Evolutionary conservation across 352 stramenopile species (phyloP).

Genomic region (Globisporangium splendens): DNA sequence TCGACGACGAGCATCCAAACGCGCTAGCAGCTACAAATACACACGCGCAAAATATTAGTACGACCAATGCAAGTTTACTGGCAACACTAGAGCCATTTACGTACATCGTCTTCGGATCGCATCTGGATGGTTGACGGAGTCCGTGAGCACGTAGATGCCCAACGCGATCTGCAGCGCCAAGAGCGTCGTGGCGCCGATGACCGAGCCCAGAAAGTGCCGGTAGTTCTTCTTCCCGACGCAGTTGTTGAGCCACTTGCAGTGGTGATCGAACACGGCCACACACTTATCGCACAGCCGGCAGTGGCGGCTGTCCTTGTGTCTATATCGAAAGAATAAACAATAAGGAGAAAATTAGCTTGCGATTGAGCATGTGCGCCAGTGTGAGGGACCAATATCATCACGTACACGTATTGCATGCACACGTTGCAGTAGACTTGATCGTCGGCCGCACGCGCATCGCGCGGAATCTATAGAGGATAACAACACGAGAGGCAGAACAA

Average conservation of each 20-base stretch:
- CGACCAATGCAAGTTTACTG: neutral
- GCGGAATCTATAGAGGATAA: slow-evolving; percentile 6
- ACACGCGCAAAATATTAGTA: neutral
- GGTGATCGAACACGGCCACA: slow-evolving; percentile 95
- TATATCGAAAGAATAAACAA: slow-evolving; percentile 18
- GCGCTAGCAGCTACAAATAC: slow-evolving; percentile 38
- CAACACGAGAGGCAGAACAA: no score
- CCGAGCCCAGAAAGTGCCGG: slow-evolving; percentile 69
- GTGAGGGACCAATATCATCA: slow-evolving; percentile 3
- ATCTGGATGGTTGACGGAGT: slow-evolving; percentile 15
- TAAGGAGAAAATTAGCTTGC: no score
- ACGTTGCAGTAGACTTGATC: slow-evolving; percentile 86
- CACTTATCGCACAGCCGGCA: slow-evolving; percentile 97
- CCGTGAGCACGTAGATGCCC: slow-evolving; percentile 54
- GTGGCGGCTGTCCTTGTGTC: slow-evolving; percentile 86
- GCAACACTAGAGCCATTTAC: neutral
- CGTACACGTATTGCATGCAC: slow-evolving; percentile 86
- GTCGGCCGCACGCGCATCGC: slow-evolving; percentile 18
- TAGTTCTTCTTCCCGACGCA: slow-evolving; percentile 92
- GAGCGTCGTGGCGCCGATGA: slow-evolving; percentile 61
- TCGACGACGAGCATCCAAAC: slow-evolving; percentile 54
- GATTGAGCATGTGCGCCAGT: neutral
- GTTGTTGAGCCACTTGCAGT: slow-evolving; percentile 97
- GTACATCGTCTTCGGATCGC: slow-evolving; percentile 38
- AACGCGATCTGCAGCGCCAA: slow-evolving; percentile 68